Base-by-base conservation (phyloP, 2,329 filamentous ascomycete species). In the Colletotrichum zoysiae region DNA sequence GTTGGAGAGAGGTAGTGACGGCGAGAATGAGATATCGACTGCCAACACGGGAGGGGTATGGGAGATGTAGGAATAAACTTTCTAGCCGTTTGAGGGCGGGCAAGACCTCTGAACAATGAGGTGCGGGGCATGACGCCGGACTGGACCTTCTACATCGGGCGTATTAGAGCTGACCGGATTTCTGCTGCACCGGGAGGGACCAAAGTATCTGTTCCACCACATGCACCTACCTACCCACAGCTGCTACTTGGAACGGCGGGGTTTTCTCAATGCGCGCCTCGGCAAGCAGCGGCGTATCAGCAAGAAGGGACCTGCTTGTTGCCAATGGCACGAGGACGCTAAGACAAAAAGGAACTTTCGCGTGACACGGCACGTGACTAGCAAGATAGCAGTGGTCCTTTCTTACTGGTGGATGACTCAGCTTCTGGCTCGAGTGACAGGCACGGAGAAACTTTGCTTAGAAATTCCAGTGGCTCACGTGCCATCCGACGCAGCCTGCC, bases 1-100 rank as follows among this genome's bases (percentile, higher is more conserved):
- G 86, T 82, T 76, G 86, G 82, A 78, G 86, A 87, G 46, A 90
- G 84, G 75, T 90, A 90, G 20, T 82, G 76, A 75, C 83, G 82
- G 42, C 65, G 60, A 71, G 67, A 64, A 56, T 68, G 57, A 44
- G 30, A 65, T 40, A 67, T 66, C 56, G 59, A 62, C 58, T 67
- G 73, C 65, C 62, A 67, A 65, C 58, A 69, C 55, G 56, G 57
- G 65, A 60, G 50, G 65, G 72, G 62, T 71, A 59, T 65, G 55
- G 61, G 70, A 63, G 69, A 69, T 71, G 70, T 46, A 67, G 48
- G 55, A 69, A 56, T 58, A 65, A 56, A 66, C 56, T 65, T 68
- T 73, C 66, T 56, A 66, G 26, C 56, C 56, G 64, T 59, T 11
- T 71, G 70, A 73, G 67, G 57, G 67, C 56, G 67, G 70, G 56